These are phyloP conservation scores for Blastobotrys mokoenaii DNA, from an alignment of 805 yeast species.

Conservation along the genomic window DNA sequence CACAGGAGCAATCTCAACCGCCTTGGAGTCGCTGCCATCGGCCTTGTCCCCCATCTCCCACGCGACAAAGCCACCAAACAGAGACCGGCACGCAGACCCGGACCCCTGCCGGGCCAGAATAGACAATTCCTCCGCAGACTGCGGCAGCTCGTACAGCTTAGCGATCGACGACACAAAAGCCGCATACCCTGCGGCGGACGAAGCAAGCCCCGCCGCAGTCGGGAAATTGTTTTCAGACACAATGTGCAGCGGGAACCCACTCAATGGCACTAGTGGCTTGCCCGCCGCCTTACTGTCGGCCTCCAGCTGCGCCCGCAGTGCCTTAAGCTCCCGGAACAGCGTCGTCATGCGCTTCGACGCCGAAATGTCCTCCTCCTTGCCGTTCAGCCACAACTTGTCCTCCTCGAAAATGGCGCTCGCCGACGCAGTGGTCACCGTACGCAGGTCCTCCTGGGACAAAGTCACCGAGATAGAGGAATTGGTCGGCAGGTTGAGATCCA, in stretches of 20 bases:
- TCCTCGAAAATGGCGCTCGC: slow-evolving; percentile 46
- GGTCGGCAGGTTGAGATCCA: slow-evolving; percentile 81
- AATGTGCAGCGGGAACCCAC: slow-evolving; percentile 61
- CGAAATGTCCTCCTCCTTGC: slow-evolving; percentile 63
- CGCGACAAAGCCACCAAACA: slow-evolving; percentile 96
- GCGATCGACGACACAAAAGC: slow-evolving; percentile 91
- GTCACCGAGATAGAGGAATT: slow-evolving; percentile 95
- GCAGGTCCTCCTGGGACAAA: slow-evolving; percentile 77
- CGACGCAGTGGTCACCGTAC: slow-evolving; percentile 86
- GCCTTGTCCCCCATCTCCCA: slow-evolving; percentile 87
- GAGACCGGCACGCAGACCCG: slow-evolving; percentile 95
- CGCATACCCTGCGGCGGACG: slow-evolving; percentile 97
- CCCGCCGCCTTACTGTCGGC: slow-evolving; percentile 34
- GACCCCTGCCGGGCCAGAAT: slow-evolving; percentile 96
- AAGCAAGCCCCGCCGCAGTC: slow-evolving; percentile 97
- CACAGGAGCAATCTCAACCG: slow-evolving; percentile 81
- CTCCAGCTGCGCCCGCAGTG: slow-evolving; percentile 57
- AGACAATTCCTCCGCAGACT: slow-evolving; percentile 74
- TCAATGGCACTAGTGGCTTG: slow-evolving; percentile 27
- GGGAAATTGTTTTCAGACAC: slow-evolving; percentile 96
- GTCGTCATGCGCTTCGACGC: slow-evolving; percentile 44
- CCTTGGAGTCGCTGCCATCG: slow-evolving; percentile 90
- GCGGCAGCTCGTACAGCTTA: slow-evolving; percentile 74
- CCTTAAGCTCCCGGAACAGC: slow-evolving; percentile 68
- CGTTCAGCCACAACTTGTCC: slow-evolving; percentile 81